A percentile compares a stretch with the other conserved stretches of the same genome.
Evolutionary conservation across 2,329 filamentous ascomycete genomes (phyloP).

Genomic region (Claviceps fusiformis): DNA sequence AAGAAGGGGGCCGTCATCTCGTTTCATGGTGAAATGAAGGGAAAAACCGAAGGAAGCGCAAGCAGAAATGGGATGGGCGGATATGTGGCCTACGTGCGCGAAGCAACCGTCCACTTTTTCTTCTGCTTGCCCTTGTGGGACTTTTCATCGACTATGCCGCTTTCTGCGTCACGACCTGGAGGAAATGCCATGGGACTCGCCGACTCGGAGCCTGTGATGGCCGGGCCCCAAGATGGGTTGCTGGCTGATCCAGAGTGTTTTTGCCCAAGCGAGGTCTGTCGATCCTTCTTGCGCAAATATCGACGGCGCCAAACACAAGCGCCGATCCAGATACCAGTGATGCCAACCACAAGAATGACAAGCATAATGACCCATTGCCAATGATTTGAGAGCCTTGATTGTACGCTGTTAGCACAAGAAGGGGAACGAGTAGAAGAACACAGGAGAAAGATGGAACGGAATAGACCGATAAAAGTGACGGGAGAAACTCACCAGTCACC

Average conservation of each 20-base stretch:
- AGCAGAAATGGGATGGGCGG: no score
- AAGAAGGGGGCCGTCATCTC: not conserved
- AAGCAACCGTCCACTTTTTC: constrained; percentile 33
- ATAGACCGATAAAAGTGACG: not conserved
- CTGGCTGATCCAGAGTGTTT: constrained; percentile 26
- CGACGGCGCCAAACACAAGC: constrained; percentile 61
- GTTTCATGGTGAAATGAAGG: not conserved
- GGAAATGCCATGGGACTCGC: constrained; percentile 10
- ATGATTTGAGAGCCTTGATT: constrained; percentile 49
- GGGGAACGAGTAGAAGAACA: not conserved
- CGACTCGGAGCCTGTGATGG: constrained; percentile 12
- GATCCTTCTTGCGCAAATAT: constrained; percentile 57
- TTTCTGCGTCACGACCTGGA: constrained; percentile 6
- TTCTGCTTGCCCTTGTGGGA: constrained; percentile 21
- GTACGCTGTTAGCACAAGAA: not conserved
- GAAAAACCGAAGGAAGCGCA: not conserved
- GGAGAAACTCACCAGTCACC: constrained; percentile 30
- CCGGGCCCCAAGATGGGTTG: constrained; percentile 23
- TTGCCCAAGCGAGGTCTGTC: constrained; percentile 24
- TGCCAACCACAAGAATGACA: constrained; percentile 57
- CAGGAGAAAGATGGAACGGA: no score
- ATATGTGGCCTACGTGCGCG: constrained; percentile 24
- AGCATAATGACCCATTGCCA: constrained; percentile 76
- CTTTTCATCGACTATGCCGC: constrained; percentile 7
- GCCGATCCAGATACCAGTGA: constrained; percentile 51